These are phyloP conservation scores for Amanita subjunquillea DNA, from an alignment of 768 basidiomycete species.

Conservation along the genomic window DNA sequence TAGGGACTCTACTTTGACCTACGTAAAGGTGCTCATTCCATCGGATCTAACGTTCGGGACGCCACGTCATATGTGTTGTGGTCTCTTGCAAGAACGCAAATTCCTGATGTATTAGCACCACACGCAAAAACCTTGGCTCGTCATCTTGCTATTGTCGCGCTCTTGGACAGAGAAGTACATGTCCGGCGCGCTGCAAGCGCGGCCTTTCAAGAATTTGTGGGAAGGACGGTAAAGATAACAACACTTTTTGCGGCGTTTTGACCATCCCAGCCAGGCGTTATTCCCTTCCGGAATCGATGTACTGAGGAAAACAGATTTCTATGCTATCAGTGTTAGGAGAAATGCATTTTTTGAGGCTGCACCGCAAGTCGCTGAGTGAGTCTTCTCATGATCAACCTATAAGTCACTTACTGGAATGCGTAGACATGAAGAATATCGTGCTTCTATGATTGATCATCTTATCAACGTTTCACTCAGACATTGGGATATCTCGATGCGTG, in stretches of 20 bases:
- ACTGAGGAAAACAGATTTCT: conserved; percentile 88
- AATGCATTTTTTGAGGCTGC: conserved; percentile 83
- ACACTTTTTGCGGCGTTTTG: neutral
- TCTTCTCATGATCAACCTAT: conserved; percentile 10
- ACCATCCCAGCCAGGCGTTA: conserved; percentile 44
- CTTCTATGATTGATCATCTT: conserved; percentile 61
- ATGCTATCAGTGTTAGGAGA: conserved; percentile 77
- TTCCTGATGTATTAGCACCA: conserved; percentile 43
- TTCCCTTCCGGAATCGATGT: conserved; percentile 95
- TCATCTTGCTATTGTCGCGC: conserved; percentile 64
- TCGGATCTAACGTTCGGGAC: conserved; percentile 92
- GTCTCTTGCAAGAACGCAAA: conserved; percentile 81
- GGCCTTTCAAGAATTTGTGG: conserved; percentile 95
- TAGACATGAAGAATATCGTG: conserved; percentile 74
- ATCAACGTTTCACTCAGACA: conserved; percentile 69
- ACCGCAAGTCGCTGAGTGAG: conserved; percentile 79
- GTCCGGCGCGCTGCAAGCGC: conserved; percentile 95
- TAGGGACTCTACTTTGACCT: conserved; percentile 91
- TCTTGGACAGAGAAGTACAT: conserved; percentile 90
- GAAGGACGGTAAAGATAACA: conserved; percentile 61
- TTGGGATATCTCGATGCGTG: conserved; percentile 81
- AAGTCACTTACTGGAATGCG: conserved; percentile 2
- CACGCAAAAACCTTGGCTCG: conserved; percentile 60
- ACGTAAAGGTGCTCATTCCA: conserved; percentile 83
- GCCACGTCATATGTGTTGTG: conserved; percentile 91